phyloP scores from a whole-genome alignment of 140 eudicot genomes.

The Stevia rebaudiana region DNA sequence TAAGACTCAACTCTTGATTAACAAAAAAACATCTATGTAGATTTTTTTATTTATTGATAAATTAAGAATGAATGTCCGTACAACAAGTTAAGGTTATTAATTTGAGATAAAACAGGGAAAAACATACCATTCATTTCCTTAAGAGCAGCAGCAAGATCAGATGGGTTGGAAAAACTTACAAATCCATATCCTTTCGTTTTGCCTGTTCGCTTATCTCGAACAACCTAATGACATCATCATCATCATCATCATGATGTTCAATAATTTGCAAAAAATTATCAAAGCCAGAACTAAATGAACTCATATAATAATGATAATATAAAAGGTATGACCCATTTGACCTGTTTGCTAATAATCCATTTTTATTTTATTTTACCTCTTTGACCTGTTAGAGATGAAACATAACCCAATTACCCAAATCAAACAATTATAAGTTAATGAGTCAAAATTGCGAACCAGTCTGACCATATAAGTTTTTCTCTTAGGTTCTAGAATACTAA shows the following conservation, averaged over 20 bases:
- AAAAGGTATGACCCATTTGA: background rate
- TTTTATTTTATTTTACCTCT: no score
- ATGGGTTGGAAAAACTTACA: conserved; percentile 85
- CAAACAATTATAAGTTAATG: no score
- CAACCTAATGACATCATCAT: conserved; percentile 39
- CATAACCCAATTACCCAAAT: no score
- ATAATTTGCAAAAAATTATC: background rate
- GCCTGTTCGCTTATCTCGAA: conserved; percentile 84
- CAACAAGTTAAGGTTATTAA: no score
- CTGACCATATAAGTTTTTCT: no score
- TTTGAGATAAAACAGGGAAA: background rate
- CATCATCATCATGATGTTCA: background rate
- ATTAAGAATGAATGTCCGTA: background rate
- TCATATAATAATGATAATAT: background rate
- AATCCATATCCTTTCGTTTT: conserved; percentile 96
- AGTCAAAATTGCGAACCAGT: no score
- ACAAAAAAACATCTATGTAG: background rate
- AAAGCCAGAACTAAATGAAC: background rate
- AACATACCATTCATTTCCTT: conserved; percentile 94
- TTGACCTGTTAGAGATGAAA: no score
- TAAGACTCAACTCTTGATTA: background rate
- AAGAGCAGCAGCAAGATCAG: conserved; percentile 83
- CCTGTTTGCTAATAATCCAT: no score
- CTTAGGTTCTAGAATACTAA: no score
- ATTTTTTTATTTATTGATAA: no score